Evolutionary conservation across 2,329 filamentous ascomycete species (phyloP).

Genomic region (Capronia americana): DNA sequence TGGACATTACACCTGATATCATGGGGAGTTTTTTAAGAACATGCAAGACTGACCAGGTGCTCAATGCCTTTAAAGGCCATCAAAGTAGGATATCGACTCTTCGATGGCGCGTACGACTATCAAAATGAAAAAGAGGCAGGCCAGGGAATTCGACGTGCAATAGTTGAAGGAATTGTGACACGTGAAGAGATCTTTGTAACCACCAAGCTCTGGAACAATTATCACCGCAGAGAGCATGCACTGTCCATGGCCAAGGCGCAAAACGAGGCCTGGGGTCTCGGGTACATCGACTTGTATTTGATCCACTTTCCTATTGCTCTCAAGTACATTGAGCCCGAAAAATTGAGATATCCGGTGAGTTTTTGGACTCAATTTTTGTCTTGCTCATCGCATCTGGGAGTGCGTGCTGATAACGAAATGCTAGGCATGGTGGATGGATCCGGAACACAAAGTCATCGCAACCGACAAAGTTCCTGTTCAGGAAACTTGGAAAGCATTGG

Average conservation of each 20-base stretch:
- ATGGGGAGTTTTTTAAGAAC: no score
- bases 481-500: constrained; percentile 84
- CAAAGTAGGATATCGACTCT: constrained; percentile 66
- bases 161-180: constrained; percentile 80
- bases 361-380: no score
- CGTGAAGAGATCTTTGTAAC: constrained; percentile 89
- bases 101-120: constrained; percentile 72
- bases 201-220: constrained; percentile 92
- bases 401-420: neutral
- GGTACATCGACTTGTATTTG: constrained; percentile 89
- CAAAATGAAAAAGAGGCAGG: constrained; percentile 82
- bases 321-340: constrained; percentile 83
- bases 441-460: constrained; percentile 66
- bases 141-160: constrained; percentile 77
- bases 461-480: constrained; percentile 74
- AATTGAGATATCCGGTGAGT: no score
- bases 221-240: constrained; percentile 80
- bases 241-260: constrained; percentile 77
- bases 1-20: no score
- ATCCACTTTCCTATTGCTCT: constrained; percentile 87
- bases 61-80: no score
- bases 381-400: no score
- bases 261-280: constrained; percentile 80
- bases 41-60: no score
- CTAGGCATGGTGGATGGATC: constrained; percentile 69